Percentiles rank a stretch among this genome's conserved stretches.
These are phyloP conservation scores for Colletotrichum siamense DNA, from an alignment of 2,329 filamentous ascomycete genomes.

Conservation along the genomic window DNA sequence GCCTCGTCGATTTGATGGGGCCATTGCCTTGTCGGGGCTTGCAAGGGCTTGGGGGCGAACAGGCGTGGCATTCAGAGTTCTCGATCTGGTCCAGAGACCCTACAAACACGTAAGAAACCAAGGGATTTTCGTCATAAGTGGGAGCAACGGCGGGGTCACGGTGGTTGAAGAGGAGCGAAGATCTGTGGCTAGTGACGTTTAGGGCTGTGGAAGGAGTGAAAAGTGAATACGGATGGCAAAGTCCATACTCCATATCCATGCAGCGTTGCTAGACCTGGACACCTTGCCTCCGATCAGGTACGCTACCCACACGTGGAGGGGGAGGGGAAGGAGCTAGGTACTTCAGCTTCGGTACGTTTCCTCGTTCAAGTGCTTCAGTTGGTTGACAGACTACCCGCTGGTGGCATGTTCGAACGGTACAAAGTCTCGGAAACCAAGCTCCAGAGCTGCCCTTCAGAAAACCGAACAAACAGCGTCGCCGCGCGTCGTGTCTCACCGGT, in stretches of 20 bases:
- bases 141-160: slow-evolving; percentile 2
- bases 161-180: slow-evolving; percentile 10
- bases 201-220: slow-evolving; percentile 1
- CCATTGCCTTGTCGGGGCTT: background rate
- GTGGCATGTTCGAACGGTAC: background rate
- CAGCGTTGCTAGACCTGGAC: background rate
- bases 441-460: background rate
- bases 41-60: background rate
- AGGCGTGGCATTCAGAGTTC: background rate
- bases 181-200: slow-evolving; percentile 25
- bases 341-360: background rate
- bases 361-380: background rate
- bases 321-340: background rate
- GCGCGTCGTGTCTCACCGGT: slow-evolving; percentile 19
- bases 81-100: background rate
- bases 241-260: background rate
- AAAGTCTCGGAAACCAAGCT: background rate
- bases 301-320: slow-evolving; percentile 5
- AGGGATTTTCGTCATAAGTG: slow-evolving; percentile 8
- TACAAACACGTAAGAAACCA: background rate
- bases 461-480: background rate
- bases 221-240: background rate
- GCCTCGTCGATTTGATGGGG: background rate
- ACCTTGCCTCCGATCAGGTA: slow-evolving; percentile 9
- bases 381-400: background rate